Percentiles rank a stretch among this genome's conserved stretches.
These are phyloP conservation scores for Boeremia lycopersici DNA, from an alignment of 2,329 filamentous ascomycete species.

Conservation along the genomic window DNA sequence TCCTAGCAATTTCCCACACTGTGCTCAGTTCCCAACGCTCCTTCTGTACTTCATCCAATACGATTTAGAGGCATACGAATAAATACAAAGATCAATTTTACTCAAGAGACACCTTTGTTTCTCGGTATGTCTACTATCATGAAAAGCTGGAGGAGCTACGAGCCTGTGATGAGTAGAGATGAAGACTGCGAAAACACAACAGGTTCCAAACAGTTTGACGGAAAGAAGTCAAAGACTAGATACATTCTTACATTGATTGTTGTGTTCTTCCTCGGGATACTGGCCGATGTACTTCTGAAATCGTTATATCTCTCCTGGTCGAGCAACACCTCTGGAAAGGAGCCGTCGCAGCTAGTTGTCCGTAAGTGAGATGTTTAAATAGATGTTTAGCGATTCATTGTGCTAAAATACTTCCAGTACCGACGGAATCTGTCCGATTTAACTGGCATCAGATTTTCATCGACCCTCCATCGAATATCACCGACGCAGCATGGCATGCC, in stretches of 20 bases:
- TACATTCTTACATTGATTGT: neutral
- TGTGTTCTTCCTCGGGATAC: neutral
- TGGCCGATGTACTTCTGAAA: neutral
- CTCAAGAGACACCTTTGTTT: neutral
- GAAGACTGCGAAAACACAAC: neutral
- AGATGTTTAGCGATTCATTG: neutral
- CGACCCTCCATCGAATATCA: neutral
- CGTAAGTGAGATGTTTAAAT: neutral
- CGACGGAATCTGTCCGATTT: neutral
- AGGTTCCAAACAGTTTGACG: neutral
- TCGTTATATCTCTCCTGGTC: neutral
- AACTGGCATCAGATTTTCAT: neutral
- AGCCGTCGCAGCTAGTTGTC: neutral
- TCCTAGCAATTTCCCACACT: too few species aligned
- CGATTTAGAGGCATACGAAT: too few species aligned
- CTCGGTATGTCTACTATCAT: neutral
- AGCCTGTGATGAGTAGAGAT: neutral
- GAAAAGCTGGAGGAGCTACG: neutral
- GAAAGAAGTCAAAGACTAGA: neutral
- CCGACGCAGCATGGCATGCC: neutral
- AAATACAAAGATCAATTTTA: neutral
- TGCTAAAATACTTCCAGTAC: neutral
- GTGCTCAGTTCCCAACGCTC: too few species aligned
- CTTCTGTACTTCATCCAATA: too few species aligned
- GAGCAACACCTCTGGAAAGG: neutral